Conservation (phyloP, 306 rosid species). For the Cyamopsis tetragonoloba region DNA sequence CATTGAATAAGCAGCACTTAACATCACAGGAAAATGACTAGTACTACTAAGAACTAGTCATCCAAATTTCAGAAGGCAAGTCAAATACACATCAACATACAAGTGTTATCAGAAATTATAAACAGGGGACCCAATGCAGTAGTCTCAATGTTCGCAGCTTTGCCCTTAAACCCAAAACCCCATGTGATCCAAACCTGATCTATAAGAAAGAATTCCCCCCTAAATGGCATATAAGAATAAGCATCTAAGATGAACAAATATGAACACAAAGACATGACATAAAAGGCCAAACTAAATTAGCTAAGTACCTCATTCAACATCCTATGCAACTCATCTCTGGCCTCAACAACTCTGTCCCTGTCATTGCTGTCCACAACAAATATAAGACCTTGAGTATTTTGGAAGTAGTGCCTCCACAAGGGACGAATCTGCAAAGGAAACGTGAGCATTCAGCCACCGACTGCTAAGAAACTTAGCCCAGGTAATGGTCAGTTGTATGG, state of each 20-base stretch:
- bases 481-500: neutral
- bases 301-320: conserved; percentile 93
- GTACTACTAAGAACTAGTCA: neutral
- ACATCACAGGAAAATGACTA: neutral
- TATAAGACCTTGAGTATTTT: conserved; percentile 99
- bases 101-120: neutral
- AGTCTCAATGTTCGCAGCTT: too few relatives aligned
- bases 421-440: conserved; percentile 86
- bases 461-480: neutral
- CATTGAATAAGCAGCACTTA: conserved; percentile 5
- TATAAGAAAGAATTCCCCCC: neutral
- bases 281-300: neutral
- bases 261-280: neutral
- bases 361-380: conserved; percentile 99
- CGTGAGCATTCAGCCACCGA: conserved; percentile 2
- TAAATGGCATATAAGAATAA: neutral
- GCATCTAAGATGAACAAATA: conserved; percentile 11
- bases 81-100: neutral
- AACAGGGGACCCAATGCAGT: too few relatives aligned
- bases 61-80: conserved; percentile 11
- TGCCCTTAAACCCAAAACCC: too few relatives aligned
- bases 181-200: neutral
- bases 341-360: conserved; percentile 99
- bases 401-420: conserved; percentile 99
- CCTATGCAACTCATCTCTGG: conserved; percentile 97